These are phyloP conservation scores for Cercospora sp. DNA, from an alignment of 2,329 filamentous ascomycete genomes.

Conservation along the genomic window DNA sequence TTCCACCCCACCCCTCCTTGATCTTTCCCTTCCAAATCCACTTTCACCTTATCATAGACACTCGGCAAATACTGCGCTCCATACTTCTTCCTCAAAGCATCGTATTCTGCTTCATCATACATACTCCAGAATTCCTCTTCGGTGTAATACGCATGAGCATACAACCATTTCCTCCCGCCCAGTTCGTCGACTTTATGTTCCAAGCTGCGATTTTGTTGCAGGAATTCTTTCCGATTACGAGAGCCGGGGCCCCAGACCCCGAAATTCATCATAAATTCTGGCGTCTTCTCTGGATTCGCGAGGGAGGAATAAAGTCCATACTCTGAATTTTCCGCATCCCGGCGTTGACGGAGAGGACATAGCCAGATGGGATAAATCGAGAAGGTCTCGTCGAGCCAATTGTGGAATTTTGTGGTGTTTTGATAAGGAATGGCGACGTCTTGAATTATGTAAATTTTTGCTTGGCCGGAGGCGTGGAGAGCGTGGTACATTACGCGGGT, in stretches of 20 bases:
- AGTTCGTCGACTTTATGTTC: conserved; percentile 69
- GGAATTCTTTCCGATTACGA: conserved; percentile 55
- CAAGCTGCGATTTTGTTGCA: conserved; percentile 67
- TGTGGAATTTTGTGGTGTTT: conserved; percentile 53
- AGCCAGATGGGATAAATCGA: conserved; percentile 61
- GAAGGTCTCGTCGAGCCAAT: conserved; percentile 52
- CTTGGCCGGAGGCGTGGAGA: conserved; percentile 57
- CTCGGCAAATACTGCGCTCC: conserved; percentile 61
- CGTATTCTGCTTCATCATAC: conserved; percentile 63
- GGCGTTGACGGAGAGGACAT: conserved; percentile 46
- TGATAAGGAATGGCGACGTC: conserved; percentile 61
- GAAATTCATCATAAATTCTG: conserved; percentile 53
- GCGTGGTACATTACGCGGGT: conserved; percentile 64
- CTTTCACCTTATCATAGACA: conserved; percentile 70
- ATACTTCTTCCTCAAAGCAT: conserved; percentile 63
- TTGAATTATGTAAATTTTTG: conserved; percentile 61
- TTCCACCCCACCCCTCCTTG: conserved; percentile 18
- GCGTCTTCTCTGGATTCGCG: conserved; percentile 12
- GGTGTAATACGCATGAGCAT: conserved; percentile 82
- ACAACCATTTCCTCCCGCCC: conserved; percentile 81
- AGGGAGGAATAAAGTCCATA: conserved; percentile 7
- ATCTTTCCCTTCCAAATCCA: conserved; percentile 36
- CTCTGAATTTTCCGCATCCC: conserved; percentile 5
- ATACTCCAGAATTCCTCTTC: conserved; percentile 68
- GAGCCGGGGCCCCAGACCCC: conserved; percentile 80